Conservation (phyloP, 1,284 basidiomycete genomes). For the Rhodotorula glutinis region DNA sequence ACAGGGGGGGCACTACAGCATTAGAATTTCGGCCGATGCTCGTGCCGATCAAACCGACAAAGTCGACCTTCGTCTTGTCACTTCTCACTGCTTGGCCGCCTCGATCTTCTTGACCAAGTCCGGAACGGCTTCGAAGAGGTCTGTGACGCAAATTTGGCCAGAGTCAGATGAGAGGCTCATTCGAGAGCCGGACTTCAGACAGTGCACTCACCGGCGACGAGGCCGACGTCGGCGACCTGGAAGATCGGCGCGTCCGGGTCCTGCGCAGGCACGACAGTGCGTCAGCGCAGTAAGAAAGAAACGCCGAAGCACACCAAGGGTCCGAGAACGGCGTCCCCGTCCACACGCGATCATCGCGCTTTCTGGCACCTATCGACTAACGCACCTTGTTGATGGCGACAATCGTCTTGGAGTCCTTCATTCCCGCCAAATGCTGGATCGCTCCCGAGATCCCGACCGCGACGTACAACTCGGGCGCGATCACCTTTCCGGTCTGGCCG, state of each 20-base stretch:
- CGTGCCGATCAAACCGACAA: too few relatives aligned
- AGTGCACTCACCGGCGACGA: slow-evolving; percentile 61
- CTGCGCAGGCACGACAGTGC: slow-evolving; percentile 50
- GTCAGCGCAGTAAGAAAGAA: background rate
- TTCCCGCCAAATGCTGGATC: slow-evolving; percentile 97
- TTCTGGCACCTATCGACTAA: background rate
- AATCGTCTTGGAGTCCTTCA: slow-evolving; percentile 99
- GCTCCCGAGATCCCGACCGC: slow-evolving; percentile 97
- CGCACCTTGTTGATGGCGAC: slow-evolving; percentile 94
- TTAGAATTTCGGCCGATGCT: too few relatives aligned
- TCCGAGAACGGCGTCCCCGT: too few relatives aligned
- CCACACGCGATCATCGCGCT: too few relatives aligned
- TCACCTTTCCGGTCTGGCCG: slow-evolving; percentile 91
- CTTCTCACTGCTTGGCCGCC: slow-evolving; percentile 45
- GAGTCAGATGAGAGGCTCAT: slow-evolving; percentile 29
- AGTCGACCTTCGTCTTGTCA: background rate
- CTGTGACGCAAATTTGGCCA: slow-evolving; percentile 48
- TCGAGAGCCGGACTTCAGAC: too few relatives aligned
- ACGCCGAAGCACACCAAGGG: too few relatives aligned
- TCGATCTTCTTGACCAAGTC: slow-evolving; percentile 81
- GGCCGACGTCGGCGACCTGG: slow-evolving; percentile 93
- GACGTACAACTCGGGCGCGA: slow-evolving; percentile 81
- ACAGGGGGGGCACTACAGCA: background rate
- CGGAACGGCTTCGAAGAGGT: slow-evolving; percentile 83
- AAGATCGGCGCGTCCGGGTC: slow-evolving; percentile 98